phyloP scores from a whole-genome alignment of 1,284 basidiomycete species.

The Wolfiporia cocos region DNA sequence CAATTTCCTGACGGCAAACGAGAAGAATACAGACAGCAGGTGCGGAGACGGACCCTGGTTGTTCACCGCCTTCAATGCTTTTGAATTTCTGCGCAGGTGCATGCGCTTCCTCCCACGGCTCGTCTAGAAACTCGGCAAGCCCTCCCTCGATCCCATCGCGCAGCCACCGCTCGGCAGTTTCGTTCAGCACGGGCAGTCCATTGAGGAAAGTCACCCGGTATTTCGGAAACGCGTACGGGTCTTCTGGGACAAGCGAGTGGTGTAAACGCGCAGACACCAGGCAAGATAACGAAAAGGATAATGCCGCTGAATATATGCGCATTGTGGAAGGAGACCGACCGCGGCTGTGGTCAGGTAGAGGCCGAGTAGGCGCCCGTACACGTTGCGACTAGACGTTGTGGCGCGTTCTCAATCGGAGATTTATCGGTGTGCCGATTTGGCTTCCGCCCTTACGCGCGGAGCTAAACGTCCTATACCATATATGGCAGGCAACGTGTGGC shows the following conservation, averaged over 20 bases:
- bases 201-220: slow-evolving; percentile 80
- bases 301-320: too few relatives aligned
- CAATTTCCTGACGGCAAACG: slow-evolving; percentile 1
- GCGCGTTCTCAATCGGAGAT: slow-evolving; percentile 11
- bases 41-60: slow-evolving; percentile 7
- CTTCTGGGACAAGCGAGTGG: slow-evolving; percentile 66
- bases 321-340: too few relatives aligned
- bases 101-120: slow-evolving; percentile 45
- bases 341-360: too few relatives aligned
- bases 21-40: slow-evolving; percentile 21
- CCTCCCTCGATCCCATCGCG: slow-evolving; percentile 62
- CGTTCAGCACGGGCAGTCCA: slow-evolving; percentile 65
- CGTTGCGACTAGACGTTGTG: slow-evolving; percentile 4
- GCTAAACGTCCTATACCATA: background rate
- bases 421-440: slow-evolving; percentile 3
- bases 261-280: slow-evolving; percentile 40
- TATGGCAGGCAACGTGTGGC: slow-evolving; percentile 3
- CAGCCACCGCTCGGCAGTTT: slow-evolving; percentile 73
- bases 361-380: slow-evolving; percentile 3
- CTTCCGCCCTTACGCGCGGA: background rate
- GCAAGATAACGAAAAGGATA: too few relatives aligned
- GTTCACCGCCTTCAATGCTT: slow-evolving; percentile 51
- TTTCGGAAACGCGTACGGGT: slow-evolving; percentile 81
- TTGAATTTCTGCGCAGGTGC: slow-evolving; percentile 34
- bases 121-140: slow-evolving; percentile 70